Evolutionary conservation across 2,329 filamentous ascomycete genomes (phyloP), one percentile per base, ranked within the genome.

Genomic region (Blastomyces emzantsi): DNA sequence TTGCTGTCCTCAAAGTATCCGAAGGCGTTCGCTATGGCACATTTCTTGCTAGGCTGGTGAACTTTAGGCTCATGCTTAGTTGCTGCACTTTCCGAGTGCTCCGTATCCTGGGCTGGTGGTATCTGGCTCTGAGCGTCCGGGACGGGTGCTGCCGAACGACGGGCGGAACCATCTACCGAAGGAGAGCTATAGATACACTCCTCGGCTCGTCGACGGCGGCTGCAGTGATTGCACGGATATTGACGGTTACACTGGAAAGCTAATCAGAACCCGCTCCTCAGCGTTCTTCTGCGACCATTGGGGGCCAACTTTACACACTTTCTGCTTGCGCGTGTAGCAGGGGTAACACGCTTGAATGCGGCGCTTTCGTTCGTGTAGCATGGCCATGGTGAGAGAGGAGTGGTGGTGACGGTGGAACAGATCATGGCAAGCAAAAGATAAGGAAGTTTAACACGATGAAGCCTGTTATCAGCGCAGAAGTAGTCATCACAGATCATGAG

Each of bases 321-420:
- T 62, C 25, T 62, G 60, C 49, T 62, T 62, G 11, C 49, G 19
- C 28, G 45, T 62, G 49, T 62, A 62, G 25, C 60, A 62, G 7
- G 45, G 60, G 51, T 55, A 36, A 41, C 60, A 62, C 9, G 60
- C 30, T 39, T 45, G 28, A 36, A 62, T 47, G 30, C 45, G 45
- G 3, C 60, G 51, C 28, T 36, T 62, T 43, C 43, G 22, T 51
- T 28, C 49, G 22, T 51, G 49, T 51, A 15, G 22, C 49, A 28
- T 17, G n/a, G 45, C 3, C 19, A 22, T 11, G 11, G 49, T 15
- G 49, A 25, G 22, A 28, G 49, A n/a, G n/a, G n/a, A n/a, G n/a
- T n/a, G 13, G n/a, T 51, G 49, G 45, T 49, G n/a, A 49, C 36
- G 13, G 25, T 22, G 22, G 49, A 51, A 13, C 13, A 28, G 22